Evolutionary conservation across 2,329 filamentous ascomycete genomes (phyloP), one percentile per base, ranked within the genome.

Genomic region (Colletotrichum simmondsii): DNA sequence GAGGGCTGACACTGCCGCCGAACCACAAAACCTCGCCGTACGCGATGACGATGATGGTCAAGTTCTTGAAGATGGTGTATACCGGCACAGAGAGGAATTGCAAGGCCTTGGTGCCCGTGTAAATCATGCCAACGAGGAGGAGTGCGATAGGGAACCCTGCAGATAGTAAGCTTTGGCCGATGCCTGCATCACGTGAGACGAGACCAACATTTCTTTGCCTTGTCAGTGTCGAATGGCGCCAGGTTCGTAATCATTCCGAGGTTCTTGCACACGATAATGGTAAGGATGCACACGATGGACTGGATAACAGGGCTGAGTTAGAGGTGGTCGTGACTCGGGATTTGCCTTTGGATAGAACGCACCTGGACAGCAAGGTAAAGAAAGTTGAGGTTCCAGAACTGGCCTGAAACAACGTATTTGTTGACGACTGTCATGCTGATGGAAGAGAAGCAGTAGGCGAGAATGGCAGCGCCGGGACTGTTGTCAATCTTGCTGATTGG

Each of bases 371-470:
- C 93, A 73, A 99, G 90, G 78, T 98, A 93, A 85, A 99, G 94
- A 85, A 98, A 98, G 85, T 97, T 98, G 79, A 99, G 86, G 85
- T 99, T 99, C 90, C 97, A 99, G 77, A 93, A 90, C 64, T 90
- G 89, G 73, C 97, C 97, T 8, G 95, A 98, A 59, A 99, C 91
- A 75, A 98, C 95, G 83, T 97, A 99, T 88, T 99, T 99, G 87
- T 99, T 99, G 83, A 97, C 97, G n/a, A 98, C 94, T 8, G 97
- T 99, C 97, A 99, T 99, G 83, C 96, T 90, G 81, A 99, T 99
- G n/a, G 95, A 98, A 65, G 96, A 94, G 79, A 93, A 87, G 84
- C 97, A 99, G 87, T 99, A 99, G 61, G 94, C 91, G 76, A 97
- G 81, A 78, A 99, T 94, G 26, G 96, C 95, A 60, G 97, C 82